phyloP scores from a whole-genome alignment of 257 asterid genomes.

The Oldenlandia corymbosa region DNA sequence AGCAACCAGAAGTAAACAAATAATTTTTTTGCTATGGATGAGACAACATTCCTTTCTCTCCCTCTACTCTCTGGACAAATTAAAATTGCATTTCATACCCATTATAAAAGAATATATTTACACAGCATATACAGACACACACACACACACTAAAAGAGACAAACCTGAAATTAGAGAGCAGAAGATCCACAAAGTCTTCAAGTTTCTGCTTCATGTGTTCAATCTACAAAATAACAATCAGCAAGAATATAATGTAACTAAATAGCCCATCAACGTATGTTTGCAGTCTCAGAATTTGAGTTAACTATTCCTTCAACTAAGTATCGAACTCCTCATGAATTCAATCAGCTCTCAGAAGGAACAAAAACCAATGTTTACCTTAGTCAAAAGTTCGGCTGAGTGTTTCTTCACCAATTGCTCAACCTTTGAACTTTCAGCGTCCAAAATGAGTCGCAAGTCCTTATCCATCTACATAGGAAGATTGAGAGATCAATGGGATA shows the following conservation, averaged over 20 bases:
- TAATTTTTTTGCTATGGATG: not conserved
- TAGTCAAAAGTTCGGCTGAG: slow-evolving; percentile 33
- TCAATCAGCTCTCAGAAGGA: too few species aligned
- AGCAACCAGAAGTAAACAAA: too few species aligned
- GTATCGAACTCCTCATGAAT: too few species aligned
- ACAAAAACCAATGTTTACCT: slow-evolving; percentile 30
- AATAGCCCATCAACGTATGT: too few species aligned
- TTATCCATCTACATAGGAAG: slow-evolving; percentile 38
- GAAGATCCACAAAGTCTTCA: slow-evolving; percentile 50
- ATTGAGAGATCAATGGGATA: not conserved
- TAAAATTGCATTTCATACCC: not conserved
- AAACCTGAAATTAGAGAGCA: slow-evolving; percentile 71
- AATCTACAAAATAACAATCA: slow-evolving; percentile 34
- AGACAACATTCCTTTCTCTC: not conserved
- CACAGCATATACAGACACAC: too few species aligned
- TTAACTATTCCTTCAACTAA: too few species aligned
- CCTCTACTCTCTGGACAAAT: not conserved
- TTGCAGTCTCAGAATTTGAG: too few species aligned
- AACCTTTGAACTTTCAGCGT: slow-evolving; percentile 46
- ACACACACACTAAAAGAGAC: not conserved
- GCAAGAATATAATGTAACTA: not conserved
- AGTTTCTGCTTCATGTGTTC: slow-evolving; percentile 68
- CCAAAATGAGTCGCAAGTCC: slow-evolving; percentile 48
- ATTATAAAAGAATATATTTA: too few species aligned
- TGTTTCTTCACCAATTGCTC: slow-evolving; percentile 44